A percentile compares a stretch with the other conserved stretches of the same genome.
phyloP scores from a whole-genome alignment of 768 basidiomycete species.

The Clitopilus hobsonii region DNA sequence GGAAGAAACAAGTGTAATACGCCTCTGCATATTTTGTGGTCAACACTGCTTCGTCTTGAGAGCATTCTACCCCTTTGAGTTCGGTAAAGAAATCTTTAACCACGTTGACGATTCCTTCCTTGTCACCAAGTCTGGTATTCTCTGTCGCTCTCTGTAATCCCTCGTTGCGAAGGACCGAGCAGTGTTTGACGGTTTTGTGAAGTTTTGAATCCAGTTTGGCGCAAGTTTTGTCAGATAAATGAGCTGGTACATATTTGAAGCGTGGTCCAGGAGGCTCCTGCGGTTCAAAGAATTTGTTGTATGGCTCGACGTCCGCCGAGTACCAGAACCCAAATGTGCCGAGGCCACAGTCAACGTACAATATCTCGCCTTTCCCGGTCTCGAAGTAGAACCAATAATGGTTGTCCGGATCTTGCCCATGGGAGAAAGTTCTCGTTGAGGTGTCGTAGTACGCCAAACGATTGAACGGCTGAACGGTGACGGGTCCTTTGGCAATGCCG shows the following conservation, averaged over 20 bases:
- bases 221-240: neutral
- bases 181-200: neutral
- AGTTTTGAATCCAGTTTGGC: neutral
- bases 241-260: neutral
- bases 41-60: no score
- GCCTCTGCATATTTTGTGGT: no score
- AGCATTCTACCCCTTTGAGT: no score
- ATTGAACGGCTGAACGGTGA: neutral
- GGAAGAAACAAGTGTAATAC: no score
- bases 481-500: neutral
- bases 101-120: no score
- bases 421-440: neutral
- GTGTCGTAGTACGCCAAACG: neutral
- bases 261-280: no score
- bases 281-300: no score
- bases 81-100: no score
- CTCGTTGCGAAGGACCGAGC: no score
- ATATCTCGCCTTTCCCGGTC: neutral
- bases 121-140: no score
- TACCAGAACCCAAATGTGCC: neutral
- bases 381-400: neutral
- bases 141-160: no score
- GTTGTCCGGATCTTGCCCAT: neutral
- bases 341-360: neutral
- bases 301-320: no score